These are phyloP conservation scores for Geranium rotundifolium DNA, from an alignment of 345 rosid genomes.

Conservation along the genomic window DNA sequence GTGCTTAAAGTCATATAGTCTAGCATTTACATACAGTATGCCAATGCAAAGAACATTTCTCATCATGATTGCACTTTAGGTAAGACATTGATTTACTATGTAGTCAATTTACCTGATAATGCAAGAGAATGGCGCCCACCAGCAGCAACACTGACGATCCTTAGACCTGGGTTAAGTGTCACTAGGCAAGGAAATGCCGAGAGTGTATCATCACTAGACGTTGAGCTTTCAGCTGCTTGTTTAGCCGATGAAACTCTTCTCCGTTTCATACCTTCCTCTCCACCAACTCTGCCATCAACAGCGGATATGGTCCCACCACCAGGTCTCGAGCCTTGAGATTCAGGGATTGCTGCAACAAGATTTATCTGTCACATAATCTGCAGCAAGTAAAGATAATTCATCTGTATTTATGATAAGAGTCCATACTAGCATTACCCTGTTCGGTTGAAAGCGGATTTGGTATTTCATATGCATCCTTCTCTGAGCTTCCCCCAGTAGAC, in stretches of 20 bases:
- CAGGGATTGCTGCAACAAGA: constrained; percentile 40
- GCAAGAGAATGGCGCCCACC: constrained; percentile 97
- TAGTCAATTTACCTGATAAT: constrained; percentile 55
- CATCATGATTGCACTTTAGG: no score
- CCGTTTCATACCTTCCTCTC: constrained; percentile 61
- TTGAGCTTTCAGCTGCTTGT: constrained; percentile 69
- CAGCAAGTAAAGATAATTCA: no score
- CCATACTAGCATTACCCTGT: constrained; percentile 36
- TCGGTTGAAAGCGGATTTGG: constrained; percentile 42
- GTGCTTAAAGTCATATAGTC: no score
- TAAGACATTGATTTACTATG: neutral
- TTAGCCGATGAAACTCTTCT: constrained; percentile 55
- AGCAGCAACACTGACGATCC: constrained; percentile 70
- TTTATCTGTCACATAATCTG: no score
- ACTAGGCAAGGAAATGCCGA: constrained; percentile 88
- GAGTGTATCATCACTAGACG: constrained; percentile 53
- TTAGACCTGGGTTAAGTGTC: constrained; percentile 73
- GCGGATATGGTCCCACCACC: constrained; percentile 30
- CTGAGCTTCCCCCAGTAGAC: constrained; percentile 21
- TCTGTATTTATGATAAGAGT: no score
- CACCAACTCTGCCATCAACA: constrained; percentile 31
- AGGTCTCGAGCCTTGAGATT: constrained; percentile 40
- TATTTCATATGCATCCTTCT: constrained; percentile 48
- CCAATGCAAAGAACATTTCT: neutral
- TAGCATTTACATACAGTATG: neutral